Percentiles rank a stretch among this genome's conserved stretches.
These are phyloP conservation scores for Penstemon eatonii DNA, from an alignment of 257 asterid genomes.

Conservation along the genomic window DNA sequence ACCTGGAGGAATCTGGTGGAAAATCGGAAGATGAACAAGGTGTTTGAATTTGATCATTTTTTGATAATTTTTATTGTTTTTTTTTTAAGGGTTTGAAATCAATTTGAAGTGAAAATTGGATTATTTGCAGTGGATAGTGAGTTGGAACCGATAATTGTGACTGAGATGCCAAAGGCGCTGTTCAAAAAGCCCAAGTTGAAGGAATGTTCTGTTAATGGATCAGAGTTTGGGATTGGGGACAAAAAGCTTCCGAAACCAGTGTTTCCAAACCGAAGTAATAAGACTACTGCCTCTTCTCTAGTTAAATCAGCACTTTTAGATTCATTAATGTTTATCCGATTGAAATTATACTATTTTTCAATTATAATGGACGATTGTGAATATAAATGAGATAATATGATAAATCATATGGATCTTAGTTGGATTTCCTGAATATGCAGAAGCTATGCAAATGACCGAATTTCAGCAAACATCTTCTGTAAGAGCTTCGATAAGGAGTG, in stretches of 20 bases:
- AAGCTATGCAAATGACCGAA: background rate
- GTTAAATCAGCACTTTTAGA: slow-evolving; percentile 34
- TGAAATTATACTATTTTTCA: background rate
- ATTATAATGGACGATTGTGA: background rate
- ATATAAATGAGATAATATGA: background rate
- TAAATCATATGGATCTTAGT: background rate
- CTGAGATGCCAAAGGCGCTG: slow-evolving; percentile 62
- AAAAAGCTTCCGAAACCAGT: slow-evolving; percentile 37
- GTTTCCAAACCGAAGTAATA: slow-evolving; percentile 35
- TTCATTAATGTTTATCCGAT: background rate
- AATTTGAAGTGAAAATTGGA: slow-evolving; percentile 26
- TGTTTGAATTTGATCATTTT: slow-evolving; percentile 27
- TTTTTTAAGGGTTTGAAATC: background rate
- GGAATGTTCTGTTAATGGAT: slow-evolving; percentile 25
- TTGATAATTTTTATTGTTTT: background rate
- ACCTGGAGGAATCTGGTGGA: slow-evolving; percentile 25
- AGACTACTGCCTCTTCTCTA: slow-evolving; percentile 18
- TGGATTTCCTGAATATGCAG: slow-evolving; percentile 21
- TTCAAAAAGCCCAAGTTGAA: slow-evolving; percentile 57
- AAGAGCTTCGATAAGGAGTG: slow-evolving; percentile 21
- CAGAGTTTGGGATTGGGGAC: slow-evolving; percentile 8
- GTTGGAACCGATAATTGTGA: slow-evolving; percentile 50
- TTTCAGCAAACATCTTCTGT: slow-evolving; percentile 12
- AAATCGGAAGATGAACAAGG: slow-evolving; percentile 34
- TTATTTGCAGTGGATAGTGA: slow-evolving; percentile 43